phyloP scores from a whole-genome alignment of 805 yeast genomes.

The Grigorovia transvaalensis region DNA sequence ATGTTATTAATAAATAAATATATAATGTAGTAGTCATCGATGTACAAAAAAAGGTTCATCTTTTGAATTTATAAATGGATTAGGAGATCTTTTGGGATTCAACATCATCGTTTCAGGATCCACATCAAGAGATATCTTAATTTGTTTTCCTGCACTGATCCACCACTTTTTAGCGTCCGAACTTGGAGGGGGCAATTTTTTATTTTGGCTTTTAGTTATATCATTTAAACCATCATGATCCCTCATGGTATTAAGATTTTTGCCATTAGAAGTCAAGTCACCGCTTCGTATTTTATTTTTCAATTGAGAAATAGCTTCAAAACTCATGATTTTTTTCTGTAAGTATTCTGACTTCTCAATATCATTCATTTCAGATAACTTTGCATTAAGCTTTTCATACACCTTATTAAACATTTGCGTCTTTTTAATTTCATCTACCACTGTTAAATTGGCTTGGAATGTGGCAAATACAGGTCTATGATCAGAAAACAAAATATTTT shows the following conservation, averaged over 20 bases:
- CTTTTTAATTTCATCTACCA: conserved; percentile 50
- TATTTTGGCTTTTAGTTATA: conserved; percentile 4
- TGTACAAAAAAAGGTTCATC: conserved; percentile 32
- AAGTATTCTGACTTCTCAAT: conserved; percentile 46
- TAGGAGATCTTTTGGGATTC: conserved; percentile 59
- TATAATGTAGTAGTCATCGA: background rate
- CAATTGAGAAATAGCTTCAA: conserved; percentile 5
- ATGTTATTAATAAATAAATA: background rate
- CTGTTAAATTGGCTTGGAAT: conserved; percentile 51
- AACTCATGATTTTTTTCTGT: conserved; percentile 11
- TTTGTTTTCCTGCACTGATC: conserved; percentile 68
- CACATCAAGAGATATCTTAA: conserved; percentile 47
- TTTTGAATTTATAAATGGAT: conserved; percentile 55
- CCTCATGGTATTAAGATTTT: too few relatives aligned
- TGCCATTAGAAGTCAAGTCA: background rate
- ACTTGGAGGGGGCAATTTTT: conserved; percentile 74
- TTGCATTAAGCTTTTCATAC: conserved; percentile 42
- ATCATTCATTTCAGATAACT: conserved; percentile 31
- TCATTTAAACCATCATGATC: background rate
- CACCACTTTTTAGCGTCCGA: conserved; percentile 84
- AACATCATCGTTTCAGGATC: conserved; percentile 36
- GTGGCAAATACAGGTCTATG: conserved; percentile 82
- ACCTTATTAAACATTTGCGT: conserved; percentile 42
- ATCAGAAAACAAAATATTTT: conserved; percentile 60
- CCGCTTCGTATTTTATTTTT: background rate